Conservation (phyloP, 345 rosid species). For the Balakata baccata region DNA sequence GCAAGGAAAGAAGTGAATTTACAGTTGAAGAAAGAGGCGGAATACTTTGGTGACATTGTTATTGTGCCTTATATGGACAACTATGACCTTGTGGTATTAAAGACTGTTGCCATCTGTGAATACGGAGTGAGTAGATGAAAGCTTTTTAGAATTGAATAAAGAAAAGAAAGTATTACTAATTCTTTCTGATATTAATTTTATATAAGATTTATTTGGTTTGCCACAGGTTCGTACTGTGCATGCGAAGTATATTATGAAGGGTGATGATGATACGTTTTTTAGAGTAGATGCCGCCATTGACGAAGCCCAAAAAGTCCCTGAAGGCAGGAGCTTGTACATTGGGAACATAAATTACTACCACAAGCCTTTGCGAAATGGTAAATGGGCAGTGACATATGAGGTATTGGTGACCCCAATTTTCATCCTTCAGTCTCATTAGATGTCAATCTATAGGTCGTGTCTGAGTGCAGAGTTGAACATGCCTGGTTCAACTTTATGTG, state of each 20-base stretch:
- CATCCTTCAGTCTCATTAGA: background rate
- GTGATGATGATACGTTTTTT: conserved; percentile 90
- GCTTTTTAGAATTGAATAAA: background rate
- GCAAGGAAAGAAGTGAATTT: conserved; percentile 85
- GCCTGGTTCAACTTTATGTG: background rate
- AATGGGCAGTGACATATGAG: conserved; percentile 99
- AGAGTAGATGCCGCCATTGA: conserved; percentile 66
- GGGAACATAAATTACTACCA: conserved; percentile 89
- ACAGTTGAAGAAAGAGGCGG: conserved; percentile 92
- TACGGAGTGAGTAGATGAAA: conserved; percentile 62
- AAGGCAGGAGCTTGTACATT: conserved; percentile 63
- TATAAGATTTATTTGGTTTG: conserved; percentile 15
- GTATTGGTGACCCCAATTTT: conserved; percentile 32
- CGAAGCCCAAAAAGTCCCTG: conserved; percentile 60
- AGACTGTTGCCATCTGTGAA: conserved; percentile 95
- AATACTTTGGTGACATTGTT: conserved; percentile 82
- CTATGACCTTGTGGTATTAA: conserved; percentile 90
- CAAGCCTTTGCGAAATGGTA: conserved; percentile 80
- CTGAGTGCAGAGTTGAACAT: background rate
- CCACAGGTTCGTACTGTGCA: conserved; percentile 54
- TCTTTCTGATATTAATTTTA: background rate
- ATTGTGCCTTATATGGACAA: conserved; percentile 91
- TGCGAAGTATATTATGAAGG: conserved; percentile 81
- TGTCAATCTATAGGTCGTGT: background rate
- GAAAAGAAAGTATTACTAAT: background rate